Evolutionary conservation across 1,284 basidiomycete species (phyloP).

Genomic region (Trametes polyzona): DNA sequence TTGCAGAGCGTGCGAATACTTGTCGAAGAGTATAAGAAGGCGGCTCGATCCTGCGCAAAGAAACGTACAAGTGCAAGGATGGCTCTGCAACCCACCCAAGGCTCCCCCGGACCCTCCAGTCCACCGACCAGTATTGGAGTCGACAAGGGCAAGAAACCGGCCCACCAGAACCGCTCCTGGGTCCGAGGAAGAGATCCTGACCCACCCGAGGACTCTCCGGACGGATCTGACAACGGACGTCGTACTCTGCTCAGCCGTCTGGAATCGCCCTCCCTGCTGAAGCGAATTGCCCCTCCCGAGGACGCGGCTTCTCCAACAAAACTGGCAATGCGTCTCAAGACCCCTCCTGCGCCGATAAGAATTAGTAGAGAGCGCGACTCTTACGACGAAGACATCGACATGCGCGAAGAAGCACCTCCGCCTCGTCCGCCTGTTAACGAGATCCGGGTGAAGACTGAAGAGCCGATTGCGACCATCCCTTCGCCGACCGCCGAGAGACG

Average conservation of each 20-base stretch:
- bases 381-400: constrained; percentile 6
- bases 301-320: not conserved
- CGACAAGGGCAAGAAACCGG: constrained; percentile 17
- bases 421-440: not conserved
- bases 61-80: not conserved
- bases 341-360: not conserved
- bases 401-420: constrained; percentile 9
- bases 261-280: not conserved
- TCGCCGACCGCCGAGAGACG: constrained; percentile 1
- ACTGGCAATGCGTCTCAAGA: not conserved
- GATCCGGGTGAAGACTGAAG: constrained; percentile 15
- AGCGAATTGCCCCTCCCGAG: not conserved
- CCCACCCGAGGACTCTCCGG: not conserved
- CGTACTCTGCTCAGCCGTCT: constrained; percentile 18
- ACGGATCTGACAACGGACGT: constrained; percentile 2
- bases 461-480: constrained; percentile 1
- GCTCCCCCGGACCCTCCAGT: constrained; percentile 5
- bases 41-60: too few relatives aligned
- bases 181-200: constrained; percentile 5
- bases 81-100: constrained; percentile 8
- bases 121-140: constrained; percentile 6
- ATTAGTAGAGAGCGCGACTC: constrained; percentile 17
- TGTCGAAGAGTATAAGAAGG: too few relatives aligned
- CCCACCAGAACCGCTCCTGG: constrained; percentile 13
- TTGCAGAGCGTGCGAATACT: too few relatives aligned